Percentiles rank a stretch among this genome's conserved stretches.
phyloP scores from a whole-genome alignment of 148 eudicot species.

The Pharnaceum exiguum region DNA sequence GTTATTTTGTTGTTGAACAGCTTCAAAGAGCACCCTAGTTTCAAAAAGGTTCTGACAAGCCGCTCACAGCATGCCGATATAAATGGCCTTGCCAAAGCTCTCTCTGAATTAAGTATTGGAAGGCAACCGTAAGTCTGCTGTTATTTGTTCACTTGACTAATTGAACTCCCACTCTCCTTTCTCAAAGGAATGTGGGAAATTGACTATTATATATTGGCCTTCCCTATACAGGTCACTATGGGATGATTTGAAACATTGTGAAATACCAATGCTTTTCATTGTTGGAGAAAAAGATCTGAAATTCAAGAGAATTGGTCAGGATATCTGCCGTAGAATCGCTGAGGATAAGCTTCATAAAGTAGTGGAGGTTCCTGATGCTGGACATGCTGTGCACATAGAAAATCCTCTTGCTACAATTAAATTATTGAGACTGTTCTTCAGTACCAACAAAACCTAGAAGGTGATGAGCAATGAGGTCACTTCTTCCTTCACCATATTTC shows the following conservation, averaged over 20 bases:
- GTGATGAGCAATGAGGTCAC: neutral
- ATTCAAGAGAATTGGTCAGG: constrained; percentile 53
- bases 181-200: too few species aligned
- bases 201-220: too few species aligned
- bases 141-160: neutral
- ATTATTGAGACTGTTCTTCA: constrained; percentile 53
- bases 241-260: constrained; percentile 72
- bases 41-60: constrained; percentile 36
- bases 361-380: constrained; percentile 56
- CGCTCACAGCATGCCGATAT: constrained; percentile 69
- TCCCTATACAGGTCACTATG: constrained; percentile 53
- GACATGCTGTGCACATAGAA: constrained; percentile 92
- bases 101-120: constrained; percentile 74
- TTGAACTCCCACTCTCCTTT: neutral
- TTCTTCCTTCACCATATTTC: neutral
- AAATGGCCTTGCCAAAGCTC: constrained; percentile 57
- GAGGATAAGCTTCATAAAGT: constrained; percentile 25
- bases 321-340: constrained; percentile 33
- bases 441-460: constrained; percentile 19
- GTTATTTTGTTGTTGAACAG: constrained; percentile 33
- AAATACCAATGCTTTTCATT: constrained; percentile 48
- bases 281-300: constrained; percentile 74
- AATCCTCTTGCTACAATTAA: constrained; percentile 65
- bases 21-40: constrained; percentile 77
- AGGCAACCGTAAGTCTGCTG: constrained; percentile 73